These are phyloP conservation scores for Fusarium verrucosum DNA, from an alignment of 2,329 filamentous ascomycete species.

Conservation along the genomic window DNA sequence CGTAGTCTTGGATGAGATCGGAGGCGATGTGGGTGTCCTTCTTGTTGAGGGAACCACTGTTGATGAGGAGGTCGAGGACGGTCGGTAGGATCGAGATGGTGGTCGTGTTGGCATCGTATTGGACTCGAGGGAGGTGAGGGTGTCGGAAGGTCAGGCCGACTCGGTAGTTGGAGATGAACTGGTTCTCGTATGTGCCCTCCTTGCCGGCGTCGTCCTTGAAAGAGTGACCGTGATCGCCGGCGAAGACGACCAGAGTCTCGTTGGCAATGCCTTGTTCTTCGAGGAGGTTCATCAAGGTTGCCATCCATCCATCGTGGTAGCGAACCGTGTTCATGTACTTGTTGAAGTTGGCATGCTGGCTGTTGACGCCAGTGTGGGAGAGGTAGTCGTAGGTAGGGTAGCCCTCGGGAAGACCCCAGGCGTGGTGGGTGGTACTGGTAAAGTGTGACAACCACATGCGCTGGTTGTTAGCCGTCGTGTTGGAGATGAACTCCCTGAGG, in stretches of 20 bases:
- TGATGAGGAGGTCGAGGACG: conserved; percentile 48
- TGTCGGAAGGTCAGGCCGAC: conserved; percentile 49
- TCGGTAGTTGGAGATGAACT: conserved; percentile 46
- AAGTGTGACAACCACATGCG: conserved; percentile 51
- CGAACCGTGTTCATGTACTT: conserved; percentile 48
- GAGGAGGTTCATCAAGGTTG: conserved; percentile 46
- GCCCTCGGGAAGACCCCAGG: conserved; percentile 41
- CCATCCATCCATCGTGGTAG: conserved; percentile 49
- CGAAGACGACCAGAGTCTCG: conserved; percentile 49
- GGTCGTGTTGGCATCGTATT: conserved; percentile 47
- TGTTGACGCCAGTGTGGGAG: conserved; percentile 39
- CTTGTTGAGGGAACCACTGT: conserved; percentile 46
- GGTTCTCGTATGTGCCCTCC: conserved; percentile 48
- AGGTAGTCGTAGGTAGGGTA: conserved; percentile 39
- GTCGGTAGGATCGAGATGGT: conserved; percentile 49
- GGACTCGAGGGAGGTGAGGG: conserved; percentile 45
- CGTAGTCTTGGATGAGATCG: conserved; percentile 48
- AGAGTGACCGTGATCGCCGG: conserved; percentile 49
- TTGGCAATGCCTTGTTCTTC: conserved; percentile 48
- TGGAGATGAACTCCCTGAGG: conserved; percentile 47
- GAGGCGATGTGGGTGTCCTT: conserved; percentile 39
- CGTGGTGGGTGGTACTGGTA: conserved; percentile 51
- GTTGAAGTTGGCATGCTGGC: conserved; percentile 46
- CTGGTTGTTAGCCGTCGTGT: conserved; percentile 48
- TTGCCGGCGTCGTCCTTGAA: conserved; percentile 47